Evolutionary conservation across 306 rosid species (phyloP), one percentile per base, ranked within the genome.

Genomic region (Biancaea sappan): DNA sequence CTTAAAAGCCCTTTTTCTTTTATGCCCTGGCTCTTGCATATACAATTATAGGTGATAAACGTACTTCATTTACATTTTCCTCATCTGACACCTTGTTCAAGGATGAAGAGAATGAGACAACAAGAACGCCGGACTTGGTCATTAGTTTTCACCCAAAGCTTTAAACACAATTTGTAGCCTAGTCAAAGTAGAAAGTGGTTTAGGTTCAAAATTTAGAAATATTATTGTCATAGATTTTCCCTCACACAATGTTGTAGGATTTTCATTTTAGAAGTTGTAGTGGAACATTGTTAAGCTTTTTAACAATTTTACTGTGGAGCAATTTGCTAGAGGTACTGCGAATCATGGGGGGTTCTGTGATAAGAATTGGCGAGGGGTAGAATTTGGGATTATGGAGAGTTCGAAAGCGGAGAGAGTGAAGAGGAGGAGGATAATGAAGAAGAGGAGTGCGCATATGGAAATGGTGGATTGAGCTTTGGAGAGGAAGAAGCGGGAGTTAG

Each of bases 321-420:
- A 80, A 77, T 77, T 59, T 44, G 3, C 21, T 2, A 44, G 34
- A 38, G n/a, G 29, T 40, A 22, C 22, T 52, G 61, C 4, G 31
- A 66, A 40, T 38, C 0, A 44, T 50, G 12, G 54, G 29, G 0
- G 81, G 61, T 51, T 82, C 9, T 81, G 83, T 0, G 84, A 31
- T 0, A 87, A 79, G 18, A 87, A 82, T 37, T 87, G 66, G 61
- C 90, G 74, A 3, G 88, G 51, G 0, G 84, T 72, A n/a, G 57
- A 34, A 47, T 66, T 66, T 2, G 47, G 21, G 21, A 74, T 25
- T n/a, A 19, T 26, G 21, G 84, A 32, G 80, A 90, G 92, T 53
- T 90, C 92, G 77, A 87, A 85, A 32, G 96, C 82, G 26, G 92
- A 87, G 70, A 90, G 90, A 25, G 92, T 86, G 86, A 90, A 90